A percentile compares a stretch with the other conserved stretches of the same genome.
Conservation (phyloP, 2,329 filamentous ascomycete genomes). For the Didymella keratinophila region DNA sequence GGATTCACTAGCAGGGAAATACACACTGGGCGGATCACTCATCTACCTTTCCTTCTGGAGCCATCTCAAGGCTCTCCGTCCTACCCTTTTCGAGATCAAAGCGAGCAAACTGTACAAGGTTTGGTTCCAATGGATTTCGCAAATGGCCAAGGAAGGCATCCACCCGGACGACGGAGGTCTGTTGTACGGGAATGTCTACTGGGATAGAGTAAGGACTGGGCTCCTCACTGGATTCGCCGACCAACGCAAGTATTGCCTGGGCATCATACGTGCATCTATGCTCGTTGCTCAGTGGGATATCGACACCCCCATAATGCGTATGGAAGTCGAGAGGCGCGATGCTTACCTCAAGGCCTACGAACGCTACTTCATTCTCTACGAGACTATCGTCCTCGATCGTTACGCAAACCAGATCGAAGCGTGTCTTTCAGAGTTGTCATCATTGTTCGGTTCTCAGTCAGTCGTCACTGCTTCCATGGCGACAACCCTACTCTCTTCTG, state of each 20-base stretch:
- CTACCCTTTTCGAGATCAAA: slow-evolving; percentile 27
- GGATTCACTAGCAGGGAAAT: slow-evolving; percentile 5
- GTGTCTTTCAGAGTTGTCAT: slow-evolving; percentile 54
- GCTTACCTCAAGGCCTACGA: slow-evolving; percentile 49
- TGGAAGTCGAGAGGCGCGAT: slow-evolving; percentile 25
- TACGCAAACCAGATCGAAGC: slow-evolving; percentile 60
- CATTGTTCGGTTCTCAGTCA: slow-evolving; percentile 47
- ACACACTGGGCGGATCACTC: slow-evolving; percentile 17
- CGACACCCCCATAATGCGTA: slow-evolving; percentile 33
- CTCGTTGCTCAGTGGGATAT: slow-evolving; percentile 38
- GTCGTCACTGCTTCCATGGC: slow-evolving; percentile 53
- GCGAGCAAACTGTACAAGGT: slow-evolving; percentile 39
- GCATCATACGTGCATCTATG: slow-evolving; percentile 54
- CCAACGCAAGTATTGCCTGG: slow-evolving; percentile 56
- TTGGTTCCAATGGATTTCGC: slow-evolving; percentile 50
- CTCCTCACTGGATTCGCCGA: slow-evolving; percentile 55
- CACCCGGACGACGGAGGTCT: slow-evolving; percentile 29
- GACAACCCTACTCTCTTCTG: slow-evolving; percentile 53
- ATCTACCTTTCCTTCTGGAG: slow-evolving; percentile 38
- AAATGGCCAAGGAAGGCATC: slow-evolving; percentile 26
- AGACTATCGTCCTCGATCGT: slow-evolving; percentile 58
- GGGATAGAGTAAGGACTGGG: slow-evolving; percentile 50
- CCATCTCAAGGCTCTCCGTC: slow-evolving; percentile 29
- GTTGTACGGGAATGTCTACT: slow-evolving; percentile 49
- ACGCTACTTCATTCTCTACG: slow-evolving; percentile 56